Evolutionary conservation across 106 monocot genomes (phyloP), one percentile per base, ranked within the genome.

Genomic region (Acorus gramineus): DNA sequence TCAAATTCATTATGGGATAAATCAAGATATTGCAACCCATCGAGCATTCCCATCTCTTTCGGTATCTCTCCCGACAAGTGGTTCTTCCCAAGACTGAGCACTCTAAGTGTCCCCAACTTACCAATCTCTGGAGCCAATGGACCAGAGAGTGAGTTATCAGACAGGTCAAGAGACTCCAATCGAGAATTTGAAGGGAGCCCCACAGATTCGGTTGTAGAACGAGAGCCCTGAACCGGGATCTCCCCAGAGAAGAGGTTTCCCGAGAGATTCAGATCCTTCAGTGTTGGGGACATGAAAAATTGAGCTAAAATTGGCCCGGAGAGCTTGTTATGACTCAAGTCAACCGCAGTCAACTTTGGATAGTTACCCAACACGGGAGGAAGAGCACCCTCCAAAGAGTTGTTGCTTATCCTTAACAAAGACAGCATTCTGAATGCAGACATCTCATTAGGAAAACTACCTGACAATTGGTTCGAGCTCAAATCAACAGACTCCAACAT

Each of bases 151-250:
- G 55, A 62, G 47, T 98, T 98, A 60, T 69, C 68, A 61, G 87
- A 98, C 50, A 98, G 71, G 69, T 98, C 96, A 61, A 98, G 82
- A 42, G 42, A 83, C 74, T 81, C 82, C 42, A 98, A 67, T 57
- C 69, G 84, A 49, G 57, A 50, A 69, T 73, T 68, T 50, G 77
- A 71, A 59, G 76, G 62, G 6, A 82, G 58, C 46, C 71, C 83
- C 4, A 80, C 63, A 12, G 84, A 86, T 58, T 84, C 78, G 3
- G 28, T 28, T 28, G 95, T 68, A 55, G 75, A 80, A 50, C 76
- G 75, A 43, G 82, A 68, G 46, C 67, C 69, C 66, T 83, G 78
- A 80, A 85, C 51, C 44, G 85, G 82, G 43, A 98, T 80, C 28
- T 59, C 56, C 53, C 91, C 96, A 46, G 63, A 70, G 52, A 98